A percentile compares a stretch with the other conserved stretches of the same genome.
phyloP scores from a whole-genome alignment of 768 basidiomycete species.

The Leccinum uliginosum region DNA sequence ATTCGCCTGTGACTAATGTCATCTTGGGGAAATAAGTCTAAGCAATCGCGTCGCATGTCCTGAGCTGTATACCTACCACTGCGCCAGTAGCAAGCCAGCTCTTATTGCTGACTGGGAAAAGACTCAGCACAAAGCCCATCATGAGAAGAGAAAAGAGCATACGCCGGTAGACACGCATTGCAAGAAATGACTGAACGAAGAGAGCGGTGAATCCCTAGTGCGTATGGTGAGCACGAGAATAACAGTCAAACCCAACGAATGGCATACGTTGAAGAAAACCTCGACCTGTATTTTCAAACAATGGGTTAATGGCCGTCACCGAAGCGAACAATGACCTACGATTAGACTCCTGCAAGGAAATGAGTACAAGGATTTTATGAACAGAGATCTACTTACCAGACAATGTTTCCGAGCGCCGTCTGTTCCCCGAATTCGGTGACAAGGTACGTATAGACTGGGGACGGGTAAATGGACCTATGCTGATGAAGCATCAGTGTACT shows the following conservation, averaged over 20 bases:
- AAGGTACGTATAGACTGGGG: constrained; percentile 46
- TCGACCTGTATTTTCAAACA: constrained; percentile 35
- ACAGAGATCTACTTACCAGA: constrained; percentile 37
- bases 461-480: neutral
- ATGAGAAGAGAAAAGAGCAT: constrained; percentile 14
- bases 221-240: neutral
- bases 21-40: constrained; percentile 9
- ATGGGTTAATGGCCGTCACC: neutral
- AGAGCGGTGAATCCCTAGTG: constrained; percentile 43
- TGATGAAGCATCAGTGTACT: neutral
- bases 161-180: constrained; percentile 50
- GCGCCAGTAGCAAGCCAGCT: constrained; percentile 36
- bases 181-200: constrained; percentile 57
- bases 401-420: constrained; percentile 30
- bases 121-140: neutral
- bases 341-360: constrained; percentile 22
- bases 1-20: constrained; percentile 40
- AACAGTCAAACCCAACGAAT: neutral
- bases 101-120: constrained; percentile 47
- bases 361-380: neutral
- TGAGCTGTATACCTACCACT: constrained; percentile 24
- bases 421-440: constrained; percentile 37
- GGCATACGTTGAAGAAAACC: constrained; percentile 47
- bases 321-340: constrained; percentile 8
- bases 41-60: neutral